A percentile compares a stretch with the other conserved stretches of the same genome.
Conservation (phyloP, 2,329 filamentous ascomycete species). For the Aureobasidium uvarum region DNA sequence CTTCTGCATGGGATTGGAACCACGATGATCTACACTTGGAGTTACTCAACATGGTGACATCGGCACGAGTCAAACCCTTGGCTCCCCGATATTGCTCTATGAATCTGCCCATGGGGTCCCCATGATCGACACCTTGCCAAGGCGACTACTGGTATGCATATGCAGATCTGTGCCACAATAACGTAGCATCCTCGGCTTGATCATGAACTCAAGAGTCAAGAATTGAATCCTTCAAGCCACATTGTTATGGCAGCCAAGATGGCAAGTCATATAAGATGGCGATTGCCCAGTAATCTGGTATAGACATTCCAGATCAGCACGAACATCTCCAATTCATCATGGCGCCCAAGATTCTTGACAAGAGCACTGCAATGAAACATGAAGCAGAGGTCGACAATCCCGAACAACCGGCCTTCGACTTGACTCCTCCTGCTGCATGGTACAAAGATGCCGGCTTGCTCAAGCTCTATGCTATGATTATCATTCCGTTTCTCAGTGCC, state of each 20-base stretch:
- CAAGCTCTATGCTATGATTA: constrained; percentile 26
- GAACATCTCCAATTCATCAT: neutral
- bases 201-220: neutral
- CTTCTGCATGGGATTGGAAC: neutral
- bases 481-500: constrained; percentile 27
- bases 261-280: neutral
- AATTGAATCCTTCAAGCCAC: neutral
- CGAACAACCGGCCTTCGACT: neutral
- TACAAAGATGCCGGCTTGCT: constrained; percentile 29
- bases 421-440: constrained; percentile 18
- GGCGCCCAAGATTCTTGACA: neutral
- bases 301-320: neutral
- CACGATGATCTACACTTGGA: neutral
- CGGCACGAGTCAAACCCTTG: neutral
- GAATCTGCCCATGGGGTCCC: neutral
- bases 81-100: neutral
- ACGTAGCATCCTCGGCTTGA: neutral
- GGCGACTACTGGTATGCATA: neutral
- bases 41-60: neutral
- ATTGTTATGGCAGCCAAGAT: neutral
- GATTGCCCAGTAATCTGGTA: neutral
- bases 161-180: neutral
- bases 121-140: neutral
- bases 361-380: neutral
- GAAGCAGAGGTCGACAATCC: neutral